phyloP scores from a whole-genome alignment of 2,329 filamentous ascomycete genomes.

The Aspergillus viridinutans region DNA sequence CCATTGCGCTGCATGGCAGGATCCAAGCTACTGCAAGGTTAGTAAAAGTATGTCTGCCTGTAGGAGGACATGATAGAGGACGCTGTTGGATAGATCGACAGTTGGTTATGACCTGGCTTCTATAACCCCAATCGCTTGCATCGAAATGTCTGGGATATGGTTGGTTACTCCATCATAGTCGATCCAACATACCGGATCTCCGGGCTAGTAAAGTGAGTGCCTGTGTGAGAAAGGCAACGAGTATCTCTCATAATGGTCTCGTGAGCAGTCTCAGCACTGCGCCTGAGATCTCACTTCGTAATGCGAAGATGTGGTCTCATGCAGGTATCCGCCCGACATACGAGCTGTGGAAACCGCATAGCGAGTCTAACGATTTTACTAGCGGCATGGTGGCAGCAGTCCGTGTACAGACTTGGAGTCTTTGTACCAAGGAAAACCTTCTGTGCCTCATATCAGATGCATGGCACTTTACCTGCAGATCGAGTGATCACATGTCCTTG shows the following conservation, averaged over 20 bases:
- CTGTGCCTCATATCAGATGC: background rate
- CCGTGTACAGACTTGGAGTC: conserved; percentile 2
- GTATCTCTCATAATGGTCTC: conserved; percentile 8
- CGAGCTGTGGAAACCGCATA: conserved; percentile 6
- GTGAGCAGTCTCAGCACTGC: conserved; percentile 9
- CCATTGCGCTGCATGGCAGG: background rate
- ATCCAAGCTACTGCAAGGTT: background rate
- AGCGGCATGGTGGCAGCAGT: conserved; percentile 15
- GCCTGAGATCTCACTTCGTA: conserved; percentile 2
- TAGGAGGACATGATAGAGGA: background rate
- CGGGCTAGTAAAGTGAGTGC: background rate
- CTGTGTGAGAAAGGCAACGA: background rate
- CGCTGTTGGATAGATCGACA: background rate
- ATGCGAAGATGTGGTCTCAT: conserved; percentile 7
- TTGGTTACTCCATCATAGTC: background rate
- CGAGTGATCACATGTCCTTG: conserved; percentile 12
- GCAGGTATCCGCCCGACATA: conserved; percentile 23
- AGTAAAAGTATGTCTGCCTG: background rate
- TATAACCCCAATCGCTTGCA: background rate
- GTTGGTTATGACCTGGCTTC: background rate
- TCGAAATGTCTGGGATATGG: background rate
- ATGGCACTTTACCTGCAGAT: background rate
- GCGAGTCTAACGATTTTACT: conserved; percentile 8
- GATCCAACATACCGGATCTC: background rate
- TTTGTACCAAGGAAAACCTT: background rate